Evolutionary conservation across 495 filamentous ascomycete genomes (phyloP), one percentile per base, ranked within the genome.

Genomic region (Talaromyces proteolyticus): DNA sequence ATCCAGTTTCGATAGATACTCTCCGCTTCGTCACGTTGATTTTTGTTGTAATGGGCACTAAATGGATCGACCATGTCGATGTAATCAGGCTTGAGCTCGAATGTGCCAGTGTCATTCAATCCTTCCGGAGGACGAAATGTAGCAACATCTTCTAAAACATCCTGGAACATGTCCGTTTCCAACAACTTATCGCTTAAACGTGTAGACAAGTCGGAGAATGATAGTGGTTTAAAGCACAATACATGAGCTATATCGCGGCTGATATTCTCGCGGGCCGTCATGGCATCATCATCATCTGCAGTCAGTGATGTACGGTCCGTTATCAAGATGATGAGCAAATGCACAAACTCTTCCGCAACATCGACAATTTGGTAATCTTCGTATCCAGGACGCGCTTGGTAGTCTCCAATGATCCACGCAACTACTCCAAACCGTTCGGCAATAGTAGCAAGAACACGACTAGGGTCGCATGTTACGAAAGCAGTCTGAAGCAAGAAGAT

Each of bases 1-100:
- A 91, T 80, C 77, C 88, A 86, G 45, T 84, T 85, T 49, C 82
- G 87, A 65, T 91, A 96, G 16, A 88, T 86, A 48, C 75, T 85
- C 69, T 99, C 93, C 0, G 91, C 88, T 61, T 99, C 93, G 57
- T 99, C 93, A 21, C 93, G 86, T 64, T 97, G 94, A 62, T 97
- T 97, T 65, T 95, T 94, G 54, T 81, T 91, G 68, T 93, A 99
- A 56, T 96, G 88, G 12, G 90, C 85, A 57, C 89, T 89, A 60
- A 96, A 99, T 4, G 93, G 93, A 63, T 99, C 93, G 23, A 97
- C 80, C 21, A 94, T 76, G 47, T 87, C 85, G 22, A 95, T 75
- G 54, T 84, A 89, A 49, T 95, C 77, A 0, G 84, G 79, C 65
- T 92, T 95, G 38, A 99, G 73, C 60, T 95, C 90, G 57, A 99